A percentile compares a stretch with the other conserved stretches of the same genome.
Evolutionary conservation across 495 filamentous ascomycete species (phyloP).

Genomic region (Hyphodiscus hymeniophilus): DNA sequence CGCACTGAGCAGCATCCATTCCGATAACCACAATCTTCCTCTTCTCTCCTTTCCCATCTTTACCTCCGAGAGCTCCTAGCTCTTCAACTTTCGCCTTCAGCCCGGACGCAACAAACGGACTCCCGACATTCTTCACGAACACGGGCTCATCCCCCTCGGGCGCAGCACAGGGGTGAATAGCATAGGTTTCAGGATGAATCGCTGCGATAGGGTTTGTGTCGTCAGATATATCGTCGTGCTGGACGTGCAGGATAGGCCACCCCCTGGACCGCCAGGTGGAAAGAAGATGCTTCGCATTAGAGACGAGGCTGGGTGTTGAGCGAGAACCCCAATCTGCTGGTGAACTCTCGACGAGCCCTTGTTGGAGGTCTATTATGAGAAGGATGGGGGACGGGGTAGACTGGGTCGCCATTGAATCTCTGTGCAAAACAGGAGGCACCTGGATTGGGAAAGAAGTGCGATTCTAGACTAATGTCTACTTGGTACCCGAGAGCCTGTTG

Average conservation of each 20-base stretch:
- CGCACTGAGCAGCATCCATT: constrained; percentile 16
- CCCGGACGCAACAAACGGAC: constrained; percentile 6
- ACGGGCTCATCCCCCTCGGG: constrained; percentile 1
- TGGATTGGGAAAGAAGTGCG: too few relatives aligned
- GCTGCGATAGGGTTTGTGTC: constrained; percentile 4
- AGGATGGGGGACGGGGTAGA: background rate
- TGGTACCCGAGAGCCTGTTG: too few relatives aligned
- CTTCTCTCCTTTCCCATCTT: constrained; percentile 1
- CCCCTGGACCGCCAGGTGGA: constrained; percentile 1
- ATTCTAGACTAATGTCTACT: too few relatives aligned
- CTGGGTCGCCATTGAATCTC: constrained; percentile 3
- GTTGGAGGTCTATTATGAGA: constrained; percentile 13
- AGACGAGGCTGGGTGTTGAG: constrained; percentile 12
- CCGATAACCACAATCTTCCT: constrained; percentile 12
- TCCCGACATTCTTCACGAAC: constrained; percentile 14
- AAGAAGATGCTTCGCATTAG: constrained; percentile 11
- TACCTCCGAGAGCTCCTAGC: background rate
- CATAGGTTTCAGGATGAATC: constrained; percentile 8
- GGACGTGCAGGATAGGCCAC: constrained; percentile 16
- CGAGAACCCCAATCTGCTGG: constrained; percentile 8
- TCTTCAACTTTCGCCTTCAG: constrained; percentile 7
- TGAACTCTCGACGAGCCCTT: constrained; percentile 4
- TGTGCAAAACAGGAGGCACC: too few relatives aligned
- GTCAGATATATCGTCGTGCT: constrained; percentile 15
- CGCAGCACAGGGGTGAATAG: constrained; percentile 3